Percentiles rank a stretch among this genome's conserved stretches.
Evolutionary conservation across 768 basidiomycete genomes (phyloP).

Genomic region (Mycena pura): DNA sequence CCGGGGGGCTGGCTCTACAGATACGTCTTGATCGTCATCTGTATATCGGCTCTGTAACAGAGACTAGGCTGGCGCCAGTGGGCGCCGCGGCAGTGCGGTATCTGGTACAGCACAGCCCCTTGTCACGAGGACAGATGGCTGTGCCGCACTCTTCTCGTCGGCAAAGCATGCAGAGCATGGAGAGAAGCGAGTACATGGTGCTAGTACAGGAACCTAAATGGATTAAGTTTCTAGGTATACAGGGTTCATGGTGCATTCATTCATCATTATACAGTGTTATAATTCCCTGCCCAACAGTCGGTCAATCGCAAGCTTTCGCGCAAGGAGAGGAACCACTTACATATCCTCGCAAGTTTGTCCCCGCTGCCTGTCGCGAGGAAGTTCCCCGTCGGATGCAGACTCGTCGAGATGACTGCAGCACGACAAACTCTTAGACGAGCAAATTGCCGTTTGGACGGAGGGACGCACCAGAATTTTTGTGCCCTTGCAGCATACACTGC

Average conservation of each 20-base stretch:
- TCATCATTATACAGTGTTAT: slow-evolving; percentile 1
- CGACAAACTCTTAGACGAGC: neutral
- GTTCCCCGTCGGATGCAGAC: slow-evolving; percentile 52
- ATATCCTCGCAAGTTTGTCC: slow-evolving; percentile 62
- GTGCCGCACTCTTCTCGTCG: too few relatives aligned
- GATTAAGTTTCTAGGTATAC: too few relatives aligned
- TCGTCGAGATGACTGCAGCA: slow-evolving; percentile 55
- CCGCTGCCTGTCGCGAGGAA: slow-evolving; percentile 62
- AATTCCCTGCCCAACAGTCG: neutral
- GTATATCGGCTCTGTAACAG: too few relatives aligned
- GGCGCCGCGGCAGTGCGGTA: too few relatives aligned
- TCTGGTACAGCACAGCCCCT: too few relatives aligned
- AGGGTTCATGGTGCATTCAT: neutral
- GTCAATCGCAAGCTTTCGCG: neutral
- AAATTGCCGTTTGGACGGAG: neutral
- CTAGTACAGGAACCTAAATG: neutral
- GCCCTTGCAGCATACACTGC: slow-evolving; percentile 91
- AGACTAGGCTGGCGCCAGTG: too few relatives aligned
- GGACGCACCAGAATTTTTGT: slow-evolving; percentile 63
- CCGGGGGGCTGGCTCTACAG: too few relatives aligned
- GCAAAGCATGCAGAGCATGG: too few relatives aligned
- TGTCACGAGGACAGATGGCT: too few relatives aligned
- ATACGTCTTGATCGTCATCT: too few relatives aligned
- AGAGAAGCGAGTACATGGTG: neutral
- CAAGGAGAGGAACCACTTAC: slow-evolving; percentile 20